Base-by-base conservation (phyloP, 73 alveolate species). In the Diophrys sp. region DNA sequence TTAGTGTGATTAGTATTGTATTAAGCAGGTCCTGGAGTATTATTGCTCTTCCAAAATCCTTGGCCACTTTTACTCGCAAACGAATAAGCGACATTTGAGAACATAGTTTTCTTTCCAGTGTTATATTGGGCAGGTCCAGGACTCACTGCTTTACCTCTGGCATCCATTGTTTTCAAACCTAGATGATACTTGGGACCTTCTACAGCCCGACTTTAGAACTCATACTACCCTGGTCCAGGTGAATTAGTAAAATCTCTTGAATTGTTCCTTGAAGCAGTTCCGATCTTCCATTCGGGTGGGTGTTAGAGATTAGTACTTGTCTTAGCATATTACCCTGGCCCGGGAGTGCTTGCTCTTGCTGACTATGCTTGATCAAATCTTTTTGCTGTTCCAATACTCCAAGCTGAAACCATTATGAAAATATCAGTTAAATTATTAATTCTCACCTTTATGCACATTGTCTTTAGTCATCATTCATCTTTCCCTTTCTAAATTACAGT, bases 21-120 rank as follows among this genome's bases (percentile, higher is more conserved):
- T 8, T 80, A 71, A 2, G 85, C 90, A 27, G 90, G 90, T 1
- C 90, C 90, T 2, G 90, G 90, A 2, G 57, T 33, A 26, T 34
- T 29, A 27, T 62, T 82, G 33, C 14, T 57, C 23, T 71, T 44
- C 44, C 5, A 18, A 18, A 44, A 44, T 11, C 62, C 62, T 44
- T 44, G 18, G 18, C 62, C 62, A 44, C 62, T 44, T 44, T 44
- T 44, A 18, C 62, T 44, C 18, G 62, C 62, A 44, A 44, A 44
- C 18, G 62, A 44, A 44, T 44, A 44, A 5, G 62, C 62, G 18
- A 44, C 62, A 44, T 44, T 44, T 11, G 62, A 44, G 62, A 44
- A 44, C 62, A 44, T 44, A 18, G 62, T 44, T 18, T 44, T 44
- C 62, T 44, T 44, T 11, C 23, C 27, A 2, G 31, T 30, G 29